Evolutionary conservation across 2,329 filamentous ascomycete genomes (phyloP).

Genomic region (Fusarium avenaceum): DNA sequence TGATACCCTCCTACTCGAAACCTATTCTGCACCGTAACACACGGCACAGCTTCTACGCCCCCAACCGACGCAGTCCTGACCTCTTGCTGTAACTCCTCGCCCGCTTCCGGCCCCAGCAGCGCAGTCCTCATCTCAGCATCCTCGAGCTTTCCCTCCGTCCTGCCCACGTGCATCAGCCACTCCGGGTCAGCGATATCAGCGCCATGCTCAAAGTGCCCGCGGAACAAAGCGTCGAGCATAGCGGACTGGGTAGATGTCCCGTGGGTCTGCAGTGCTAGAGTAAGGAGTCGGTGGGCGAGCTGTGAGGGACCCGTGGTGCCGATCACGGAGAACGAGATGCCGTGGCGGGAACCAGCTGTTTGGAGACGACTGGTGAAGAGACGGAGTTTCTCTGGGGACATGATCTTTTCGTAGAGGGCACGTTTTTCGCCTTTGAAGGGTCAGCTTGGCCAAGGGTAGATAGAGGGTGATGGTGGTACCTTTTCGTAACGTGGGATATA

Average conservation of each 20-base stretch:
- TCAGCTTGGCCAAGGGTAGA: constrained; percentile 2
- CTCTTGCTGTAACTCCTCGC: constrained; percentile 50
- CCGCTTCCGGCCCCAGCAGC: constrained; percentile 51
- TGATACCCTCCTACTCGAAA: constrained; percentile 81
- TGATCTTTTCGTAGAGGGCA: constrained; percentile 53
- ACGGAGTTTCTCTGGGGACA: constrained; percentile 48
- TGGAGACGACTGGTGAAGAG: constrained; percentile 52
- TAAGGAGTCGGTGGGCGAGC: constrained; percentile 62
- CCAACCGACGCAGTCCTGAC: constrained; percentile 48
- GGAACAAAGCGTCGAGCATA: constrained; percentile 59
- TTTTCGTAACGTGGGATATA: constrained; percentile 55
- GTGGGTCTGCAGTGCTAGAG: constrained; percentile 54
- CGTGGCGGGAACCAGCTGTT: constrained; percentile 52
- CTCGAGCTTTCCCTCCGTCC: constrained; percentile 50
- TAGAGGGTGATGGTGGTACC: constrained; percentile 33
- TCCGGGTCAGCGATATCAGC: constrained; percentile 58
- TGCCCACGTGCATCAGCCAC: constrained; percentile 56
- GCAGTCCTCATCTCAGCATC: constrained; percentile 47
- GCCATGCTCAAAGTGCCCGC: constrained; percentile 58
- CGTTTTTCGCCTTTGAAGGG: constrained; percentile 52
- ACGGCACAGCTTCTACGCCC: constrained; percentile 75
- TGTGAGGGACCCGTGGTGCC: constrained; percentile 61
- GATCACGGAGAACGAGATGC: constrained; percentile 57
- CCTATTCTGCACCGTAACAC: constrained; percentile 77
- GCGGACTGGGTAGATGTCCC: constrained; percentile 54